Evolutionary conservation across 208 protist genomes (phyloP).

Genomic region (Naegleria gruberi): DNA sequence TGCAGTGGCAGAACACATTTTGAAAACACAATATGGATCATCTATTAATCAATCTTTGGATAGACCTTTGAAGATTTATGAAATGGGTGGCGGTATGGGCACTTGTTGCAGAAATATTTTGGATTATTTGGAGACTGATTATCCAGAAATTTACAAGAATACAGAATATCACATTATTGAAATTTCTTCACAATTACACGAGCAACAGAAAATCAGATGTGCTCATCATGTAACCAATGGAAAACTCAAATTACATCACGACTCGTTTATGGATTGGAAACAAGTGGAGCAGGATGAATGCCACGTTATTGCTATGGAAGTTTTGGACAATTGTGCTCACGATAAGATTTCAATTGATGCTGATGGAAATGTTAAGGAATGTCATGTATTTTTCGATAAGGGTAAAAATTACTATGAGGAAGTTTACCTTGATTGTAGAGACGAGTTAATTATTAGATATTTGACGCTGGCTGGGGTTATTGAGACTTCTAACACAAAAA

Average conservation of each 20-base stretch:
- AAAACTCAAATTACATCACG: conserved; percentile 60
- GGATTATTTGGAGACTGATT: conserved; percentile 69
- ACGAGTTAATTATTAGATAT: not conserved
- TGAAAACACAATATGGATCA: conserved; percentile 52
- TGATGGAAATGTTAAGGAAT: conserved; percentile 41
- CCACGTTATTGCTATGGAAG: conserved; percentile 62
- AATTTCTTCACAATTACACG: conserved; percentile 59
- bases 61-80: conserved; percentile 71
- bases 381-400: not conserved
- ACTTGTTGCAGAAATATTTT: conserved; percentile 60
- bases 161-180: conserved; percentile 74
- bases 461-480: not conserved
- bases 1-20: conserved; percentile 69
- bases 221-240: conserved; percentile 57
- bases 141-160: conserved; percentile 56
- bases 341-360: conserved; percentile 63
- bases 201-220: conserved; percentile 55
- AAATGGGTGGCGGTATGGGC: conserved; percentile 68
- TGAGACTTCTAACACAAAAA: not conserved
- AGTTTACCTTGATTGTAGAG: not conserved
- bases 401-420: not conserved
- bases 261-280: conserved; percentile 66
- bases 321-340: conserved; percentile 67
- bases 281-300: conserved; percentile 59
- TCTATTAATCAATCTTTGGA: conserved; percentile 60